Conservation (phyloP, 1,284 basidiomycete species). For the Gymnopus androsaceus region DNA sequence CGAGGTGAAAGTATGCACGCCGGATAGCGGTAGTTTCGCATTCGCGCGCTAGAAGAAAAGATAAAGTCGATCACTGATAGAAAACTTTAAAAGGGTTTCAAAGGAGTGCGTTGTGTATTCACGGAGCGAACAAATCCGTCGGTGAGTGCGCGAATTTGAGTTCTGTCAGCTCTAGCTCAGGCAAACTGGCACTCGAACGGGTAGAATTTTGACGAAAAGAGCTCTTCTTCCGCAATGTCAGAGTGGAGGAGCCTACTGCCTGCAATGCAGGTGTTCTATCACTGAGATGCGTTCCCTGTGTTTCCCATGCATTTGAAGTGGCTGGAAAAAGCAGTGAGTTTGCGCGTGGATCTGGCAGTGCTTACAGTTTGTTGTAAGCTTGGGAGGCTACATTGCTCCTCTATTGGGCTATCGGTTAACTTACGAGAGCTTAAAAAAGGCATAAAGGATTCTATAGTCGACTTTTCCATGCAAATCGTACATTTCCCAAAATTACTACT, state of each 20-base stretch:
- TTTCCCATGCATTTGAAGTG: no score
- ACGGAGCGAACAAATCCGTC: slow-evolving; percentile 33
- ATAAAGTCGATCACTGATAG: no score
- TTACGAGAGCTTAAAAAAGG: slow-evolving; percentile 7
- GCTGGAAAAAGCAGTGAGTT: no score
- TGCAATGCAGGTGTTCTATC: slow-evolving; percentile 27
- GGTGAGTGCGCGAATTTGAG: slow-evolving; percentile 20
- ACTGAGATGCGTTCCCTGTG: no score
- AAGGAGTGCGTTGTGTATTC: slow-evolving; percentile 29
- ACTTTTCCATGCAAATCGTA: no score
- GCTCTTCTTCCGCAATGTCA: slow-evolving; percentile 29
- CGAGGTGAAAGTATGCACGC: slow-evolving; percentile 24
- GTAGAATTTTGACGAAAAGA: slow-evolving; percentile 32
- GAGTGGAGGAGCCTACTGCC: slow-evolving; percentile 22
- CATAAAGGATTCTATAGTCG: no score
- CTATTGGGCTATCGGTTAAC: slow-evolving; percentile 26
- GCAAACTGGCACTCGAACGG: background rate
- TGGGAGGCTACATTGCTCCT: slow-evolving; percentile 32
- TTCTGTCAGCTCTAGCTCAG: background rate
- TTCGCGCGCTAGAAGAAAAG: no score
- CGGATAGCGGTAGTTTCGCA: slow-evolving; percentile 31
- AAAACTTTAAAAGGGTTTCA: slow-evolving; percentile 19
- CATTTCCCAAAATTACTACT: no score
- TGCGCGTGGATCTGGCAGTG: no score
- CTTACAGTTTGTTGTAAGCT: slow-evolving; percentile 29